These are phyloP conservation scores for Nematodospora anomalae DNA, from an alignment of 1,139 yeast species.

Conservation along the genomic window DNA sequence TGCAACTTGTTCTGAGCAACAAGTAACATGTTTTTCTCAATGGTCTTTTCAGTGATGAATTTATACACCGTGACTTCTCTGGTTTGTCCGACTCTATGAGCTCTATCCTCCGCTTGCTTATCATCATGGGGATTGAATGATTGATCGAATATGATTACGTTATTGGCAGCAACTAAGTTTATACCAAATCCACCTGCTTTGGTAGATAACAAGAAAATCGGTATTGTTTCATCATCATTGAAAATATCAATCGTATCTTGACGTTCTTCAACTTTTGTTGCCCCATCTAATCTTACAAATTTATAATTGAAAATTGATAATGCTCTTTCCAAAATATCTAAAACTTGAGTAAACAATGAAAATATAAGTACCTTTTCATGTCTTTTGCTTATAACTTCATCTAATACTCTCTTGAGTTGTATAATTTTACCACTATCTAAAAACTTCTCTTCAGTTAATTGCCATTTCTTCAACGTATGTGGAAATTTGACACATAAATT, in stretches of 20 bases:
- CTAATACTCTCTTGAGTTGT: slow-evolving; percentile 58
- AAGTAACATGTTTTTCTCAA: slow-evolving; percentile 85
- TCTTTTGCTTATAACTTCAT: slow-evolving; percentile 50
- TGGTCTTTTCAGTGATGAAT: slow-evolving; percentile 69
- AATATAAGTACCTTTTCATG: slow-evolving; percentile 84
- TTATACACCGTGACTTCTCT: slow-evolving; percentile 81
- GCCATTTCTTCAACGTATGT: slow-evolving; percentile 54
- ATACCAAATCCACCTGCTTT: slow-evolving; percentile 99
- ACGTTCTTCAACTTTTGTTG: slow-evolving; percentile 86
- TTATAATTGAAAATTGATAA: slow-evolving; percentile 64
- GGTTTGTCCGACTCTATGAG: slow-evolving; percentile 96
- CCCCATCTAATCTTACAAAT: slow-evolving; percentile 89
- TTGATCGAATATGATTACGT: slow-evolving; percentile 88
- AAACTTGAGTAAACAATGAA: slow-evolving; percentile 88
- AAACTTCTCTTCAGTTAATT: slow-evolving; percentile 58
- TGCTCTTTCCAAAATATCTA: slow-evolving; percentile 82
- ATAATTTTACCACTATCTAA: slow-evolving; percentile 76
- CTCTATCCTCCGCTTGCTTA: slow-evolving; percentile 97
- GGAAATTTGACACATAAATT: slow-evolving; percentile 73
- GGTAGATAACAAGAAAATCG: slow-evolving; percentile 85
- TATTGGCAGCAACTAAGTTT: slow-evolving; percentile 92
- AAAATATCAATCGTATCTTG: slow-evolving; percentile 90
- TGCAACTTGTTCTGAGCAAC: slow-evolving; percentile 90
- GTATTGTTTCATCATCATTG: slow-evolving; percentile 78
- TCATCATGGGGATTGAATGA: slow-evolving; percentile 98